Conservation (phyloP, 2,329 filamentous ascomycete genomes). For the Cladophialophora chaetospira region DNA sequence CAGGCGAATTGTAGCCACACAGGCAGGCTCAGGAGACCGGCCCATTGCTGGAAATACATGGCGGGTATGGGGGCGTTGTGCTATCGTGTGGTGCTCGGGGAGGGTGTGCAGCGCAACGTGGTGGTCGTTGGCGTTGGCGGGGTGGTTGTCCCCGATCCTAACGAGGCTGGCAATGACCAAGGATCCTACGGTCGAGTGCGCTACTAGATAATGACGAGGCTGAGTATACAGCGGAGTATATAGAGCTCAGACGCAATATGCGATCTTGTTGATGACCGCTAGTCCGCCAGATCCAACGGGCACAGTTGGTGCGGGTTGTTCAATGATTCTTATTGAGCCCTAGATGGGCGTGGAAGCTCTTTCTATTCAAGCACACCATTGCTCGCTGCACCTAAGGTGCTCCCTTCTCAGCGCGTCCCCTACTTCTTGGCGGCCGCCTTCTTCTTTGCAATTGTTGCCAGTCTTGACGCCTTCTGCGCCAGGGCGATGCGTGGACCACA, state of each 20-base stretch:
- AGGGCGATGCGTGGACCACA: background rate
- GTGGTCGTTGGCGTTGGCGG: background rate
- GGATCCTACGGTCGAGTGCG: too few species aligned
- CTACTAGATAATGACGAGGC: background rate
- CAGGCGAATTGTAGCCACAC: constrained; percentile 1
- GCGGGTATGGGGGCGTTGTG: background rate
- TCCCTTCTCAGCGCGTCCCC: background rate
- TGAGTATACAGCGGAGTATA: background rate
- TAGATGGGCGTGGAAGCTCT: background rate
- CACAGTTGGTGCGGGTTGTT: too few species aligned
- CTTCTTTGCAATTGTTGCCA: background rate
- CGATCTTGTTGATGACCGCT: background rate
- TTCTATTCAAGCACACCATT: too few species aligned
- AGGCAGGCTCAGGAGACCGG: constrained; percentile 1
- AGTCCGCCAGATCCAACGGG: too few species aligned
- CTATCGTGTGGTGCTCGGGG: background rate
- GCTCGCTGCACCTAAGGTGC: background rate
- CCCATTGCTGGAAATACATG: constrained; percentile 14
- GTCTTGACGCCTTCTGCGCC: too few species aligned
- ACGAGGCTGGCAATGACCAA: background rate
- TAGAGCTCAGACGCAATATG: background rate
- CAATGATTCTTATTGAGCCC: background rate
- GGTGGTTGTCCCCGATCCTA: too few species aligned
- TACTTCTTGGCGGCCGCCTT: background rate
- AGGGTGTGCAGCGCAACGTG: background rate